phyloP scores from a whole-genome alignment of 352 stramenopile species.

The Salisapilia sapeloensis region DNA sequence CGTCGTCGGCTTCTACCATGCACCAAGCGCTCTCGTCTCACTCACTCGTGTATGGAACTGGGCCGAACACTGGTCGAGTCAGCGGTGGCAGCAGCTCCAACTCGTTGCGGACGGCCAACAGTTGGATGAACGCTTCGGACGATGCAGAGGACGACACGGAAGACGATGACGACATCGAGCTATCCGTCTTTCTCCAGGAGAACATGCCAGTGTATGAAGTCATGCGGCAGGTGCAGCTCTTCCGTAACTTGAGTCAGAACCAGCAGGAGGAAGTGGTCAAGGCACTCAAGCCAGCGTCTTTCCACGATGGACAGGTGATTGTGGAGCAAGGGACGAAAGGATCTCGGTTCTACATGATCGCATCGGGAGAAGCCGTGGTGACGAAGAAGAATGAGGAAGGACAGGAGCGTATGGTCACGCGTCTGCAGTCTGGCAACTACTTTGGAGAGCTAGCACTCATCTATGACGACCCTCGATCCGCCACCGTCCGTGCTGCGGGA shows the following conservation, averaged over 20 bases:
- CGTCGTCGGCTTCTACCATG: too few species aligned
- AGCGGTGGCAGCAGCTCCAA: not conserved
- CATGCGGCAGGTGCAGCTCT: slow-evolving; percentile 79
- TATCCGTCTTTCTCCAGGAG: slow-evolving; percentile 60
- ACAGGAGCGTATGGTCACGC: slow-evolving; percentile 75
- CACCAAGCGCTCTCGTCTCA: too few species aligned
- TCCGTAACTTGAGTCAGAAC: slow-evolving; percentile 72
- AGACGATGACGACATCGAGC: slow-evolving; percentile 33
- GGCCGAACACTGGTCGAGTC: too few species aligned
- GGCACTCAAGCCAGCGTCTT: slow-evolving; percentile 71
- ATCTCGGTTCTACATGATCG: slow-evolving; percentile 83
- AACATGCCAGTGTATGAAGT: slow-evolving; percentile 81
- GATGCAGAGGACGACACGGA: slow-evolving; percentile 25
- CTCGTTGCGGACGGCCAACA: slow-evolving; percentile 2
- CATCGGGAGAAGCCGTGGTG: slow-evolving; percentile 72
- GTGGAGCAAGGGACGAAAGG: slow-evolving; percentile 74
- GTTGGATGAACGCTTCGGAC: slow-evolving; percentile 38
- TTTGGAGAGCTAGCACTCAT: slow-evolving; percentile 88
- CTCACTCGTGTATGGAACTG: too few species aligned
- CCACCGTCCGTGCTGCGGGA: slow-evolving; percentile 54
- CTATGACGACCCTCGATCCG: slow-evolving; percentile 78
- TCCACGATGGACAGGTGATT: slow-evolving; percentile 68
- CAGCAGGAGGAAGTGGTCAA: slow-evolving; percentile 79
- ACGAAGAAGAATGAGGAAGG: slow-evolving; percentile 39
- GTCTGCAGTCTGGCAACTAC: slow-evolving; percentile 83